Base-by-base conservation (phyloP, 2,329 filamentous ascomycete genomes). In the Allantophomopsis cytisporea region DNA sequence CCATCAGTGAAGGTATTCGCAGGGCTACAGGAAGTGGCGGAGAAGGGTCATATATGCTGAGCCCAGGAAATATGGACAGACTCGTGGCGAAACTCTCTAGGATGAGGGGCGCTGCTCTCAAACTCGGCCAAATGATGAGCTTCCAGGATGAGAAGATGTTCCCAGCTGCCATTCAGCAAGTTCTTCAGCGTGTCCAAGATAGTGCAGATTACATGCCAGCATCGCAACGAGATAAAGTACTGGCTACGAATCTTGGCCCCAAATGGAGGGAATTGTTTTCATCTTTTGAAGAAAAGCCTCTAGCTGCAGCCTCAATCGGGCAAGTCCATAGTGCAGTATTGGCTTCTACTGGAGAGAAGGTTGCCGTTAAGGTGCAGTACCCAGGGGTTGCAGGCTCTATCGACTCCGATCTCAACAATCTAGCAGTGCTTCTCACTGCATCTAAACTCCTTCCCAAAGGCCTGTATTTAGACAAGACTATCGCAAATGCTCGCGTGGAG, bases 111-210 rank as follows among this genome's bases (percentile, higher is more conserved):
- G 93, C 91, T 5, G 91, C 91, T n/a, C 67, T 98, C 33, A 98
- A 98, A 63, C 63, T 98, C 18, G 93, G 91, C 1, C 91, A 98
- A 64, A 91, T 96, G 83, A 82, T 98, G 69, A 95, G 87, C 58
- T 91, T 98, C 54, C 91, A 98, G 65, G 91, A 98, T 61, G 78
- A 85, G 31, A 96, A 94, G 60, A 87, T 95, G 77, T 73, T 98
- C 8, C 91, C 91, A 0, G 75, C 73, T 1, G 76, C 84, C 1
- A 87, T 98, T 37, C 85, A 93, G 48, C 75, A 89, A 52, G 86
- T 98, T 2, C 65, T 98, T 11, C 87, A 94, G 56, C 79, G 93
- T 5, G 91, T 98, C 0, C 91, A 98, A 57, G 91, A 98, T 57
- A 80, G 85, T 41, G 91, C 91, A 31, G 89, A 98, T 59, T 98